Evolutionary conservation across 2,329 filamentous ascomycete species (phyloP).

Genomic region (Fusarium pseudonygamai): DNA sequence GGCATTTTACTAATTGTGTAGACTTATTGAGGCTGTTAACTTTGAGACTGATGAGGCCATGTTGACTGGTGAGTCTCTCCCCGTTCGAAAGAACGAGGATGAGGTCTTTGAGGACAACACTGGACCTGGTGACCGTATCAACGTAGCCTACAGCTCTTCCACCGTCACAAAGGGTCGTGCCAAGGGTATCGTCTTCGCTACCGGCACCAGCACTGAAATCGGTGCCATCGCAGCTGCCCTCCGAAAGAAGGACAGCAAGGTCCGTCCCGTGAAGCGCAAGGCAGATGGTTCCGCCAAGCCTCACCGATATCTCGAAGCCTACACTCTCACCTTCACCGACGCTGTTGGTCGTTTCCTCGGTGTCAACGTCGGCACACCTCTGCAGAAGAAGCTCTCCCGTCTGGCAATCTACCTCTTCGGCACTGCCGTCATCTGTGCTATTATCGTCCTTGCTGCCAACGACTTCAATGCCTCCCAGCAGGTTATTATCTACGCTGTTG

Average conservation of each 20-base stretch:
- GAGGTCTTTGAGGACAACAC: slow-evolving; percentile 53
- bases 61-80: slow-evolving; percentile 70
- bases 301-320: slow-evolving; percentile 60
- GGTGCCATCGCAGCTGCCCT: slow-evolving; percentile 66
- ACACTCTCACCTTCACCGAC: slow-evolving; percentile 62
- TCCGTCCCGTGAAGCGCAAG: slow-evolving; percentile 61
- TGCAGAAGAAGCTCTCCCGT: slow-evolving; percentile 74
- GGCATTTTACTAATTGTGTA: slow-evolving; percentile 62
- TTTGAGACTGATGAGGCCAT: slow-evolving; percentile 73
- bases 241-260: slow-evolving; percentile 59
- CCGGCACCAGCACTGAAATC: slow-evolving; percentile 70
- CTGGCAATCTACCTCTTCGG: slow-evolving; percentile 73
- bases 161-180: slow-evolving; percentile 70
- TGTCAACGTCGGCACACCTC: slow-evolving; percentile 73
- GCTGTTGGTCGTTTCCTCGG: slow-evolving; percentile 71
- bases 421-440: slow-evolving; percentile 73
- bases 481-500: slow-evolving; percentile 66
- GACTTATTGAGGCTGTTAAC: slow-evolving; percentile 67
- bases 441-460: slow-evolving; percentile 75
- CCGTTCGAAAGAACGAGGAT: slow-evolving; percentile 63
- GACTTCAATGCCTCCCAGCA: slow-evolving; percentile 62
- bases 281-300: slow-evolving; percentile 62
- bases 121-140: slow-evolving; percentile 65
- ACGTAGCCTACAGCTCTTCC: slow-evolving; percentile 70
- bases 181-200: slow-evolving; percentile 68